Conservation (phyloP, 495 filamentous ascomycete species). For the Hyaloscypha hepaticicola region DNA sequence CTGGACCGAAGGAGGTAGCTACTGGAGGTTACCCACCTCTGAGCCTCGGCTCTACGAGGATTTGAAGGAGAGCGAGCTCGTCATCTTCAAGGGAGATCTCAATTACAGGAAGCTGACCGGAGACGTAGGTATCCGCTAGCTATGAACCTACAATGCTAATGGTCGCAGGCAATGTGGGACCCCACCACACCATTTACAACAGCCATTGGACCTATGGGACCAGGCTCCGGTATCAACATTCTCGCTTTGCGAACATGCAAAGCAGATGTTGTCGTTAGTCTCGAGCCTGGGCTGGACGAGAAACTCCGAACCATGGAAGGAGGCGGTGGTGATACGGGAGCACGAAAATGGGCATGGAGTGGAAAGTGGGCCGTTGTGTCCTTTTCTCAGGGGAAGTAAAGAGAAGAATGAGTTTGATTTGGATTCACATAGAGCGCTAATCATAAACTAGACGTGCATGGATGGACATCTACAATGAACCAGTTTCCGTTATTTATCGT, state of each 20-base stretch:
- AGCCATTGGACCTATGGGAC: constrained; percentile 85
- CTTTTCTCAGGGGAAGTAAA: constrained; percentile 52
- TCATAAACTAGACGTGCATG: not conserved
- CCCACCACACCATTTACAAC: constrained; percentile 81
- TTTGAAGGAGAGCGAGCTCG: constrained; percentile 80
- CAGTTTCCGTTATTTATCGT: not conserved
- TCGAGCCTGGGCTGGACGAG: constrained; percentile 80
- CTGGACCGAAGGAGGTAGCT: constrained; percentile 85
- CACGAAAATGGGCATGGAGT: constrained; percentile 93
- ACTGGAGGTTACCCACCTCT: constrained; percentile 75
- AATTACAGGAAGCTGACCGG: constrained; percentile 91
- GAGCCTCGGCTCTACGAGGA: constrained; percentile 71
- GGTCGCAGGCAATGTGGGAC: constrained; percentile 71
- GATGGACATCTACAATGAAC: not conserved
- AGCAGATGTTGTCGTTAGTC: constrained; percentile 89
- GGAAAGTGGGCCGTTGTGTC: constrained; percentile 96
- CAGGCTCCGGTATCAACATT: constrained; percentile 73
- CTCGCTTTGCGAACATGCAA: constrained; percentile 92
- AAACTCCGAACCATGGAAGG: constrained; percentile 63
- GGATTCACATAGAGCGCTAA: not conserved
- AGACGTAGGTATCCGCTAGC: constrained; percentile 60
- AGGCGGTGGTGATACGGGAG: constrained; percentile 65
- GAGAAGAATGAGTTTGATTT: not conserved
- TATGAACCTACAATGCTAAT: constrained; percentile 25
- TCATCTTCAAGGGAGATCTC: constrained; percentile 94